These are phyloP conservation scores for Alternaria burnsii DNA, from an alignment of 2,329 filamentous ascomycete genomes.

Conservation along the genomic window DNA sequence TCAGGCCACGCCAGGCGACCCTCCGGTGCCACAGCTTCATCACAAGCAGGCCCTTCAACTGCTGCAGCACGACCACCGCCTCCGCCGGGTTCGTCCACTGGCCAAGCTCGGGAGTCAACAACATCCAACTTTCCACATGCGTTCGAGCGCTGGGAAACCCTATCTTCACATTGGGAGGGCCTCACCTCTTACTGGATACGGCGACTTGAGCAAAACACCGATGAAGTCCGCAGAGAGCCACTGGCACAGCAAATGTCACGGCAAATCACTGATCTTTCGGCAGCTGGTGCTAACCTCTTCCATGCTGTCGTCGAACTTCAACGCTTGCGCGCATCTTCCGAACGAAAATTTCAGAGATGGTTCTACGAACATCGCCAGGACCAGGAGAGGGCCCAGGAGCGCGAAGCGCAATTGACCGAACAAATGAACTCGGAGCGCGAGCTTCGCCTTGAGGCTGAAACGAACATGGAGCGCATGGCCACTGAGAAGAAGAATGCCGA, in stretches of 20 bases:
- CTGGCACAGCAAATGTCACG: constrained; percentile 87
- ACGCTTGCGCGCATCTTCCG: constrained; percentile 89
- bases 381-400: constrained; percentile 83
- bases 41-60: constrained; percentile 44
- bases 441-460: constrained; percentile 72
- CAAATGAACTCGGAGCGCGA: constrained; percentile 76
- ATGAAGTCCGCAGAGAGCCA: constrained; percentile 82
- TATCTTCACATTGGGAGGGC: constrained; percentile 98
- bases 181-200: constrained; percentile 98
- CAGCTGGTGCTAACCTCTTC: constrained; percentile 94
- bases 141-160: constrained; percentile 95
- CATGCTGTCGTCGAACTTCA: constrained; percentile 97
- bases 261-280: constrained; percentile 96
- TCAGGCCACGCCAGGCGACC: constrained; percentile 45
- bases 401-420: constrained; percentile 77
- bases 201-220: constrained; percentile 86
- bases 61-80: constrained; percentile 36
- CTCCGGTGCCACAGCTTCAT: constrained; percentile 37
- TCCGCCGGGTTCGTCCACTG: constrained; percentile 36
- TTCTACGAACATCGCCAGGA: constrained; percentile 94
- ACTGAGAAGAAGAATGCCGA: constrained; percentile 74
- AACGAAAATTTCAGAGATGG: constrained; percentile 98
- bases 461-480: constrained; percentile 71
- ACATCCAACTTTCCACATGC: constrained; percentile 87
- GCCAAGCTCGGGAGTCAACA: constrained; percentile 48